Conservation (phyloP, 2,329 filamentous ascomycete species). For the Verticillium nubilum region DNA sequence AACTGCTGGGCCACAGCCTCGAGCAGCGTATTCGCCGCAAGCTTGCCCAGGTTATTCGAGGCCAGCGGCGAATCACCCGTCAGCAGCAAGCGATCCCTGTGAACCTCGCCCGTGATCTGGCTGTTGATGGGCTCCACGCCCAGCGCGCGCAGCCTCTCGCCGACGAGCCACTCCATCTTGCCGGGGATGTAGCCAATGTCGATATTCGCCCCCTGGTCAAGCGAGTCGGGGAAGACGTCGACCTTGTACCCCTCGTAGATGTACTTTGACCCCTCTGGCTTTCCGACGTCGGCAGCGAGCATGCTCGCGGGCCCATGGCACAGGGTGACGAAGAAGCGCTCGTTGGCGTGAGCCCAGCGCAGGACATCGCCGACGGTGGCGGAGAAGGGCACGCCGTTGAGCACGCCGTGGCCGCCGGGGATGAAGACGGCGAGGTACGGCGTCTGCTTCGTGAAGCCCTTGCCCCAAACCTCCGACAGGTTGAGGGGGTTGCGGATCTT, state of each 20-base stretch:
- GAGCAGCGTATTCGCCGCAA: conserved; percentile 11
- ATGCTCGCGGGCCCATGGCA: conserved; percentile 13
- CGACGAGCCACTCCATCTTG: conserved; percentile 15
- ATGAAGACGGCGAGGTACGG: conserved; percentile 14
- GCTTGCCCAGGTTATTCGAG: conserved; percentile 13
- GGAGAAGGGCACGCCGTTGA: conserved; percentile 12
- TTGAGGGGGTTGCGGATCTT: conserved; percentile 13
- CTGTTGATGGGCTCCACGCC: conserved; percentile 10
- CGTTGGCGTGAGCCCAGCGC: conserved; percentile 13
- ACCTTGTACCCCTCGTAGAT: conserved; percentile 15
- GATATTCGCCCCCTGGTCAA: conserved; percentile 12
- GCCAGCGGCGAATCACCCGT: conserved; percentile 15
- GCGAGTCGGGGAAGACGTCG: conserved; percentile 13
- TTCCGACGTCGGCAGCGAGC: conserved; percentile 11
- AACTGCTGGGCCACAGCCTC: conserved; percentile 5
- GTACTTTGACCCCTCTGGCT: conserved; percentile 10
- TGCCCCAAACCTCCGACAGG: conserved; percentile 10
- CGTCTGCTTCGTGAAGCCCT: conserved; percentile 8
- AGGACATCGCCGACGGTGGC: conserved; percentile 12
- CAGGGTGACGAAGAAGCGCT: conserved; percentile 10
- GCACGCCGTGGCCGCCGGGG: conserved; percentile 13
- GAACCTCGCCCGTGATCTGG: conserved; percentile 10
- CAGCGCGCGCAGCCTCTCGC: conserved; percentile 8
- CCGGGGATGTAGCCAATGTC: conserved; percentile 15
- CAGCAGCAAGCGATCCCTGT: conserved; percentile 9